phyloP scores from a whole-genome alignment of 2,329 filamentous ascomycete species.

The Graphilbum fragrans region DNA sequence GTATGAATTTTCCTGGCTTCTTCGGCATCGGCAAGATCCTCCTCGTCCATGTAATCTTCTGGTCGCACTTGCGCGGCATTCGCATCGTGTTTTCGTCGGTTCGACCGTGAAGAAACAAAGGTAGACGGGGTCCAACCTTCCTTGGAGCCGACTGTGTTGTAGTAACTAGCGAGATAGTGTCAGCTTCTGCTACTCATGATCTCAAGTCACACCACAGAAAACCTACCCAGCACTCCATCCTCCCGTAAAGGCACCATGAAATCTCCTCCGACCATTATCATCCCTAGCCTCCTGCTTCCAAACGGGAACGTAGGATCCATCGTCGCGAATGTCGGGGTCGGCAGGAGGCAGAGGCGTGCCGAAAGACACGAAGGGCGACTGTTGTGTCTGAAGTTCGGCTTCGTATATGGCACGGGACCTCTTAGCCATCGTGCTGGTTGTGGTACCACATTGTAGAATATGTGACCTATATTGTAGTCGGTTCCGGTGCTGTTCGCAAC shows the following conservation, averaged over 20 bases:
- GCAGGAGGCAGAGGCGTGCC: slow-evolving; percentile 74
- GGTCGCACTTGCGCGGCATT: slow-evolving; percentile 46
- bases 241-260: slow-evolving; percentile 94
- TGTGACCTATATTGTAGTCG: too few relatives aligned
- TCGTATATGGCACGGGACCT: slow-evolving; percentile 69
- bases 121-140: slow-evolving; percentile 92
- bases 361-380: slow-evolving; percentile 65
- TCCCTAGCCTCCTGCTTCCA: slow-evolving; percentile 98
- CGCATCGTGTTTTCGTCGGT: slow-evolving; percentile 57
- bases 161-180: slow-evolving; percentile 53
- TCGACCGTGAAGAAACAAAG: slow-evolving; percentile 80
- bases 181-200: background rate
- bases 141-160: slow-evolving; percentile 96
- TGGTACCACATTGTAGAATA: too few relatives aligned
- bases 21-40: slow-evolving; percentile 78
- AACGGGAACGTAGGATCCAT: slow-evolving; percentile 85
- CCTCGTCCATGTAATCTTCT: slow-evolving; percentile 97
- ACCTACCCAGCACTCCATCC: slow-evolving; percentile 89
- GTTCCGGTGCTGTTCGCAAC: too few relatives aligned
- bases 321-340: slow-evolving; percentile 67
- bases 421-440: slow-evolving; percentile 54
- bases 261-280: slow-evolving; percentile 75
- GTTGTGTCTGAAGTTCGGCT: slow-evolving; percentile 52
- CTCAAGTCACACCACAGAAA: background rate
- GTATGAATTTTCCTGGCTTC: slow-evolving; percentile 68